Evolutionary conservation across 306 rosid genomes (phyloP).

Genomic region (Medicago arabica): DNA sequence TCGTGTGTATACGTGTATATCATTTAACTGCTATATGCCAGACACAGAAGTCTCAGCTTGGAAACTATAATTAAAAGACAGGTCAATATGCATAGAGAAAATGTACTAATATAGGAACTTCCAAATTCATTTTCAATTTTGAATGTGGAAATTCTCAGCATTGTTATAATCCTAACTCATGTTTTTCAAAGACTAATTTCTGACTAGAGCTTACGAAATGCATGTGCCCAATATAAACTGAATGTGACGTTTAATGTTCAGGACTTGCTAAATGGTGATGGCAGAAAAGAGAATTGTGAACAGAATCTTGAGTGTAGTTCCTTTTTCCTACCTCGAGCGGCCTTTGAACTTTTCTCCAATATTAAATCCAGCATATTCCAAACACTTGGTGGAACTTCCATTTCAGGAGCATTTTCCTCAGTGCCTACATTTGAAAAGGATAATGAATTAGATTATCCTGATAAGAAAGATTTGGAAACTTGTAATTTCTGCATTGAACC

Average conservation of each 20-base stretch:
- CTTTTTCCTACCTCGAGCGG: constrained; percentile 73
- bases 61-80: constrained; percentile 21
- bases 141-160: neutral
- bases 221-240: constrained; percentile 34
- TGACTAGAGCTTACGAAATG: constrained; percentile 33
- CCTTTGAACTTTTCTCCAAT: constrained; percentile 74
- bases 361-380: constrained; percentile 65
- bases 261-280: constrained; percentile 52
- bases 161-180: constrained; percentile 4
- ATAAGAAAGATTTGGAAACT: constrained; percentile 58
- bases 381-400: constrained; percentile 53
- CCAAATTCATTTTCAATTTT: neutral
- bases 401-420: constrained; percentile 54
- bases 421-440: constrained; percentile 54
- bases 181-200: constrained; percentile 3
- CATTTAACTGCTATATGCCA: constrained; percentile 13
- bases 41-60: constrained; percentile 28
- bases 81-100: constrained; percentile 2
- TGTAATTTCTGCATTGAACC: constrained; percentile 52
- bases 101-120: constrained; percentile 11
- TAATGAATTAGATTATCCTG: constrained; percentile 49
- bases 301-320: constrained; percentile 55
- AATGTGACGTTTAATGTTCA: constrained; percentile 43
- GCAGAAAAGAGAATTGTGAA: constrained; percentile 48
- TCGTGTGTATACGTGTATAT: constrained; percentile 17